These are phyloP conservation scores for Phytophthora hybrid DNA, from an alignment of 352 stramenopile species.

Conservation along the genomic window DNA sequence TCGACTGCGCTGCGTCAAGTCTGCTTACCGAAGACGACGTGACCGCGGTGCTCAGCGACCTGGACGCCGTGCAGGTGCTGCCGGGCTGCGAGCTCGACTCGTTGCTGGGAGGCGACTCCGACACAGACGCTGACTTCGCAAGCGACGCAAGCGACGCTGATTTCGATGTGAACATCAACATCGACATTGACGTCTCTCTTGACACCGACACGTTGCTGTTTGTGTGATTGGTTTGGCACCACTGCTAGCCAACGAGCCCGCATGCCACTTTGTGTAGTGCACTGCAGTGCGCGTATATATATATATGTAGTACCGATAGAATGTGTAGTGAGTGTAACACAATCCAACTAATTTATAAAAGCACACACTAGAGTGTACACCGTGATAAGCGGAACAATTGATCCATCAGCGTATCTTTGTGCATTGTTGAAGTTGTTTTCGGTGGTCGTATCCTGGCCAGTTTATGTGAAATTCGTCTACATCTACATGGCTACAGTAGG, in stretches of 20 bases:
- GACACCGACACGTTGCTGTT: too few species aligned
- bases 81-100: conserved; percentile 20
- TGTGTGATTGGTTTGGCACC: not conserved
- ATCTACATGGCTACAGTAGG: not conserved
- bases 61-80: not conserved
- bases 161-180: not conserved
- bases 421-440: not conserved
- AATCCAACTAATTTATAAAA: not conserved
- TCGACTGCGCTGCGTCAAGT: not conserved
- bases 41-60: conserved; percentile 2
- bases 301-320: not conserved
- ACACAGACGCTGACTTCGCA: not conserved
- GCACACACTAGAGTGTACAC: not conserved
- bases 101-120: conserved; percentile 5
- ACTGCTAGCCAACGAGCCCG: too few species aligned
- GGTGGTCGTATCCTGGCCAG: not conserved
- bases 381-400: too few species aligned
- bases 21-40: conserved; percentile 25
- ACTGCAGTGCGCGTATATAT: not conserved
- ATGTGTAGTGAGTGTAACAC: not conserved
- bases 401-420: too few species aligned
- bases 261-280: not conserved
- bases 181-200: not conserved
- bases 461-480: not conserved
- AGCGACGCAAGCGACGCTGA: not conserved